phyloP scores from a whole-genome alignment of 2,329 filamentous ascomycete genomes.

The Ambrosiella xylebori region DNA sequence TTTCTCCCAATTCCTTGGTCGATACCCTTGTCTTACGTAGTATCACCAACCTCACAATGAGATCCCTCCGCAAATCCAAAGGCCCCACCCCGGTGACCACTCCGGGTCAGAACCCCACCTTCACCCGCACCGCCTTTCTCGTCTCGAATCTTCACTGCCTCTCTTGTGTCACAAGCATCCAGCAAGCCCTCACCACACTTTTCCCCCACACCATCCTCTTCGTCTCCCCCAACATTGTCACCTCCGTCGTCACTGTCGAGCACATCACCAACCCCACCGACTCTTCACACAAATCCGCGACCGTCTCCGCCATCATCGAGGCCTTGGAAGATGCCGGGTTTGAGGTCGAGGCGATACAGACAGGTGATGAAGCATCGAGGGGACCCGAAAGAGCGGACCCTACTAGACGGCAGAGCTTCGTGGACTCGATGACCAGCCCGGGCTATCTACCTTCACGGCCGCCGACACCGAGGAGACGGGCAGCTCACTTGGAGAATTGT shows the following conservation, averaged over 20 bases:
- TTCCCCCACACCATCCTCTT: slow-evolving; percentile 32
- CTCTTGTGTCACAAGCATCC: slow-evolving; percentile 52
- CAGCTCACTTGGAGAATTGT: slow-evolving; percentile 23
- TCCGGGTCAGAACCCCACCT: not conserved
- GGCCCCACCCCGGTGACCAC: not conserved
- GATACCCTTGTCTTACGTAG: no score
- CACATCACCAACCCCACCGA: slow-evolving; percentile 27
- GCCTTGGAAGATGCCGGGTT: slow-evolving; percentile 41
- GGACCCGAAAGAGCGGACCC: not conserved
- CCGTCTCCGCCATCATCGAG: slow-evolving; percentile 26
- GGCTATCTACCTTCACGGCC: slow-evolving; percentile 11
- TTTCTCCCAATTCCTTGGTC: no score
- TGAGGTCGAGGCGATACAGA: slow-evolving; percentile 27
- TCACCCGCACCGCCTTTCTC: slow-evolving; percentile 25
- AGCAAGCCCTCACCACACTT: slow-evolving; percentile 34
- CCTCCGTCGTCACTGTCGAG: slow-evolving; percentile 47
- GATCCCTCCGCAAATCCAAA: no score
- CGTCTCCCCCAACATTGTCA: slow-evolving; percentile 54
- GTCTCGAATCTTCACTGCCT: slow-evolving; percentile 64
- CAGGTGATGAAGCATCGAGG: slow-evolving; percentile 17
- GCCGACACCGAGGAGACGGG: slow-evolving; percentile 5
- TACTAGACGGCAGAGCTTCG: not conserved
- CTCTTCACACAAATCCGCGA: slow-evolving; percentile 17
- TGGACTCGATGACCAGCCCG: not conserved
- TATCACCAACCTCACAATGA: no score